A percentile compares a stretch with the other conserved stretches of the same genome.
Conservation (phyloP, 1,284 basidiomycete genomes). For the Neonothopanus nambi region DNA sequence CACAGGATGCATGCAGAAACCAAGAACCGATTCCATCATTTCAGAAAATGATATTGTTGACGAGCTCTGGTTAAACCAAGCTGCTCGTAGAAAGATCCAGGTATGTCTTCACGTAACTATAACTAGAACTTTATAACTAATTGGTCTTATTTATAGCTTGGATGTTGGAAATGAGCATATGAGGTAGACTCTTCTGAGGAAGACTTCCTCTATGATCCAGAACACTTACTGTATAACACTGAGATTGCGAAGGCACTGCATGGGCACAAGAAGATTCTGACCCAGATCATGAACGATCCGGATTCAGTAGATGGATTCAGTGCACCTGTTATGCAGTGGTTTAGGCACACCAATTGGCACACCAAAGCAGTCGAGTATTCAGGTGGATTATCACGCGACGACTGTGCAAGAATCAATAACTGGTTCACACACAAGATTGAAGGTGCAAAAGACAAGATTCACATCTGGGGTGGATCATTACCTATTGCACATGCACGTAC, state of each 20-base stretch:
- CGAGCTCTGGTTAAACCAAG: background rate
- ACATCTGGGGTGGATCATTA: background rate
- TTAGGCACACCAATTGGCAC: background rate
- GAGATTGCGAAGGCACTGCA: background rate
- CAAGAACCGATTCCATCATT: background rate
- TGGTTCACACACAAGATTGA: background rate
- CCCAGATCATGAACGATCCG: background rate
- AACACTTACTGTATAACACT: background rate
- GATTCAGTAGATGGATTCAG: background rate
- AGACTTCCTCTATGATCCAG: background rate
- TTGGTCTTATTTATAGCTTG: background rate
- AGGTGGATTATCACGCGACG: background rate
- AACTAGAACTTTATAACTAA: background rate
- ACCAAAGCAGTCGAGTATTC: background rate
- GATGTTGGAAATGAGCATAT: background rate
- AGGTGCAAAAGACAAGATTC: background rate
- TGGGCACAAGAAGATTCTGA: background rate
- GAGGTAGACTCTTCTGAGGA: background rate
- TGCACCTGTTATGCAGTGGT: background rate
- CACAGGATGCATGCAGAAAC: no score
- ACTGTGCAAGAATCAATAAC: background rate
- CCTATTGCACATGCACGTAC: slow-evolving; percentile 4
- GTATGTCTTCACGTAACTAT: background rate
- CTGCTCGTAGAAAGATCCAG: slow-evolving; percentile 12
- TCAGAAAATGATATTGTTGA: background rate